phyloP scores from a whole-genome alignment of 2,329 filamentous ascomycete genomes.

The Fusarium tupiense region DNA sequence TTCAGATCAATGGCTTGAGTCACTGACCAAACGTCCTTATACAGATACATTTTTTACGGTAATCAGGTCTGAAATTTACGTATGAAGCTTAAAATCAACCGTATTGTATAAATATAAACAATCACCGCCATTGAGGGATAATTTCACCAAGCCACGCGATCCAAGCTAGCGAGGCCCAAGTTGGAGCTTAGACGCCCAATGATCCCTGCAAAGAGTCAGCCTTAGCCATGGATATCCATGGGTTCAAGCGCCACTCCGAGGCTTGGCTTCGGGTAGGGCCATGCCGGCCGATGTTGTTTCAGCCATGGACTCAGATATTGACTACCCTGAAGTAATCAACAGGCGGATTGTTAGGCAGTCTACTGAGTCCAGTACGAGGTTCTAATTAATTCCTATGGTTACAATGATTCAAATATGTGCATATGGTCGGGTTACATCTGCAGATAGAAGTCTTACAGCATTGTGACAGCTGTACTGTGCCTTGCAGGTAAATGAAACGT shows the following conservation, averaged over 20 bases:
- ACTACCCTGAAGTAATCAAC: neutral
- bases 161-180: neutral
- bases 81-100: neutral
- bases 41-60: no score
- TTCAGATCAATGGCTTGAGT: neutral
- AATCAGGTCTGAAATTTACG: no score
- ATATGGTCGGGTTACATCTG: no score
- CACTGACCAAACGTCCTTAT: neutral
- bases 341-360: neutral
- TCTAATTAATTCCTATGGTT: accelerated
- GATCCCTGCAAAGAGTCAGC: neutral
- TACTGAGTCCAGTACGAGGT: neutral
- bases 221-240: neutral
- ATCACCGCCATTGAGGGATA: neutral
- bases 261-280: slow-evolving; percentile 19
- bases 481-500: neutral
- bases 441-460: neutral
- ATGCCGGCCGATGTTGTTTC: neutral
- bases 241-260: neutral
- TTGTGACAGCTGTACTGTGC: no score
- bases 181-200: neutral
- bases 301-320: neutral
- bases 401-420: no score
- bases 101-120: neutral
- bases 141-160: neutral